Percentiles rank a stretch among this genome's conserved stretches.
Evolutionary conservation across 148 eudicot genomes (phyloP).

Genomic region (Spergularia marina): DNA sequence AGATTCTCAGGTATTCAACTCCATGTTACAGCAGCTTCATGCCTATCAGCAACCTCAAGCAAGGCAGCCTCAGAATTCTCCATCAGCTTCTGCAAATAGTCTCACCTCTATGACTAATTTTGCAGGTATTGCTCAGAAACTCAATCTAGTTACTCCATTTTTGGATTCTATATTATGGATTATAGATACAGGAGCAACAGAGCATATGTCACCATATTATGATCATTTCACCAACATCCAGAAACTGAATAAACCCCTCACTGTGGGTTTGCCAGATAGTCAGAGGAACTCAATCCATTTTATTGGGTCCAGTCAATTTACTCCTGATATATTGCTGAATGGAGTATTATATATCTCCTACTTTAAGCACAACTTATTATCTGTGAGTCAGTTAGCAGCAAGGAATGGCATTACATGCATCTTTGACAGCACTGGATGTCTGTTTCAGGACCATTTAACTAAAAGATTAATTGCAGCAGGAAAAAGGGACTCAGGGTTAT

Average conservation of each 20-base stretch:
- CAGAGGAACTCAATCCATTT: background rate
- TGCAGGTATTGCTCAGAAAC: no score
- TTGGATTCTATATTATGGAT: background rate
- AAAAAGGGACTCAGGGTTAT: background rate
- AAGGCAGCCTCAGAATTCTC: no score
- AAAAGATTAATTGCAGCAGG: background rate
- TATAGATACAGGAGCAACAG: background rate
- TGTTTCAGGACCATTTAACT: background rate
- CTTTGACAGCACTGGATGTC: background rate
- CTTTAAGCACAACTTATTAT: background rate
- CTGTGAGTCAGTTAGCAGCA: background rate
- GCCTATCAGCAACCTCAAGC: no score
- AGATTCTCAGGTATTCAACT: no score
- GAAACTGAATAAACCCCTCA: background rate
- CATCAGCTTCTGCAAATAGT: no score
- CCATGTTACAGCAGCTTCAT: no score
- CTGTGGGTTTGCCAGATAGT: background rate
- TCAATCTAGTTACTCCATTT: no score
- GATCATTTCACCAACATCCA: background rate
- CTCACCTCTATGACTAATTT: no score
- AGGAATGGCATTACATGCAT: background rate
- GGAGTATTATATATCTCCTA: background rate
- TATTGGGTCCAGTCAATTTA: background rate
- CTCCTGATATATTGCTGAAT: background rate
- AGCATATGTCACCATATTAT: background rate